Conservation (phyloP, 2,329 filamentous ascomycete genomes). For the Fusarium sp. region DNA sequence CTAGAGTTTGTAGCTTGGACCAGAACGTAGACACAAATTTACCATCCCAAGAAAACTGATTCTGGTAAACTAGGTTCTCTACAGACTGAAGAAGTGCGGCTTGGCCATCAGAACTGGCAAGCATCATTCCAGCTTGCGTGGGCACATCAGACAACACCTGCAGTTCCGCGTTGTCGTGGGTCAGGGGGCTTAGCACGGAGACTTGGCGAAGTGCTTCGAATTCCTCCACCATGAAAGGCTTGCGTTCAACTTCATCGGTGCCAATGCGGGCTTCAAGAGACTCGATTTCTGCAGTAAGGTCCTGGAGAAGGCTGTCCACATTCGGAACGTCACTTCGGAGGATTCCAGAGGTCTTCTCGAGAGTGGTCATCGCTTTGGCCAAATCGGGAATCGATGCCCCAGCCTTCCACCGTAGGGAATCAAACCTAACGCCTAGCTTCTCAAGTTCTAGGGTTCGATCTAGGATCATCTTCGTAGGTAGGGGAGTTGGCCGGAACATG, state of each 20-base stretch:
- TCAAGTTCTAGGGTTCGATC: conserved; percentile 62
- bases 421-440: conserved; percentile 66
- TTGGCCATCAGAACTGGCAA: conserved; percentile 48
- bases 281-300: conserved; percentile 61
- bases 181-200: conserved; percentile 52
- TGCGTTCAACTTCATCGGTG: conserved; percentile 51
- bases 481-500: conserved; percentile 69
- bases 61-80: conserved; percentile 56
- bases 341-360: conserved; percentile 65
- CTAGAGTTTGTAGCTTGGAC: conserved; percentile 61
- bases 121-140: conserved; percentile 48
- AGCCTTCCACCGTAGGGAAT: conserved; percentile 67
- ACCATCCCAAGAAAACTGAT: conserved; percentile 53
- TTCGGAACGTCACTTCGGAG: conserved; percentile 55
- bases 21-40: conserved; percentile 59
- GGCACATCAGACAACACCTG: conserved; percentile 58
- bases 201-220: conserved; percentile 68
- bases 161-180: conserved; percentile 47
- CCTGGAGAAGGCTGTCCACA: conserved; percentile 58
- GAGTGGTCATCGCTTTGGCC: conserved; percentile 61
- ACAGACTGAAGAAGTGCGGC: conserved; percentile 57
- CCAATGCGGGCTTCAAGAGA: conserved; percentile 59
- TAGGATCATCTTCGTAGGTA: conserved; percentile 57
- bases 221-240: conserved; percentile 61
- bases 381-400: conserved; percentile 62